A percentile compares a stretch with the other conserved stretches of the same genome.
Evolutionary conservation across 495 filamentous ascomycete genomes (phyloP).

Genomic region (Diplogelasinospora grovesii): DNA sequence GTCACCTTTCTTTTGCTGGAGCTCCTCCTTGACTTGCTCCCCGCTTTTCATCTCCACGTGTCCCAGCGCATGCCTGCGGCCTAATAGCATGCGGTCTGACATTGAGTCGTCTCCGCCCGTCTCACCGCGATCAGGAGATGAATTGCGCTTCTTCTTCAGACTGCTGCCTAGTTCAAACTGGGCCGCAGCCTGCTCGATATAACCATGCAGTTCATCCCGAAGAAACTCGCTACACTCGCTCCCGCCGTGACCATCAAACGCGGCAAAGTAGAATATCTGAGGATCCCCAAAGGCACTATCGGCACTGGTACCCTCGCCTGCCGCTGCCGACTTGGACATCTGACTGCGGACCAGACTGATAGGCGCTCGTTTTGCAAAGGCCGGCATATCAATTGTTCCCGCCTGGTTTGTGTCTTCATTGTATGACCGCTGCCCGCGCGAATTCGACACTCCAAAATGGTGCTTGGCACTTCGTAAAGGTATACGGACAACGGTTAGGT

Average conservation of each 20-base stretch:
- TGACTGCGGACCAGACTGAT: slow-evolving; percentile 53
- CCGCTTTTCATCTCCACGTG: slow-evolving; percentile 32
- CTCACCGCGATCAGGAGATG: slow-evolving; percentile 10
- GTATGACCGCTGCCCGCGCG: slow-evolving; percentile 71
- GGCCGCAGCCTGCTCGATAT: slow-evolving; percentile 72
- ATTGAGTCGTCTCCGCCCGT: slow-evolving; percentile 9
- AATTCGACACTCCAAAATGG: slow-evolving; percentile 77
- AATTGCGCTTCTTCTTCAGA: slow-evolving; percentile 33
- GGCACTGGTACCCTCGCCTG: slow-evolving; percentile 53
- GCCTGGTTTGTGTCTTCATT: slow-evolving; percentile 97
- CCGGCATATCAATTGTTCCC: slow-evolving; percentile 83
- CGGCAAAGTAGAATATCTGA: slow-evolving; percentile 92
- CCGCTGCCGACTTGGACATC: slow-evolving; percentile 31
- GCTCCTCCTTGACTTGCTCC: slow-evolving; percentile 26
- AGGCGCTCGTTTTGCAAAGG: slow-evolving; percentile 79
- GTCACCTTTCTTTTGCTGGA: slow-evolving; percentile 21
- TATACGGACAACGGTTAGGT: slow-evolving; percentile 96
- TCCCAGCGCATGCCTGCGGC: slow-evolving; percentile 24
- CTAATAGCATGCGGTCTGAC: neutral
- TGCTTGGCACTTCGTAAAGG: slow-evolving; percentile 90
- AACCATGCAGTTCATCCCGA: slow-evolving; percentile 75
- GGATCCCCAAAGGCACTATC: slow-evolving; percentile 78
- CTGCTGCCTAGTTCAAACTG: slow-evolving; percentile 71
- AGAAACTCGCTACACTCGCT: slow-evolving; percentile 82
- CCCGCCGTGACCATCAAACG: slow-evolving; percentile 96